Percentiles rank a stretch among this genome's conserved stretches.
phyloP scores from a whole-genome alignment of 1,284 basidiomycete species.

The Apiotrichum porosum region DNA sequence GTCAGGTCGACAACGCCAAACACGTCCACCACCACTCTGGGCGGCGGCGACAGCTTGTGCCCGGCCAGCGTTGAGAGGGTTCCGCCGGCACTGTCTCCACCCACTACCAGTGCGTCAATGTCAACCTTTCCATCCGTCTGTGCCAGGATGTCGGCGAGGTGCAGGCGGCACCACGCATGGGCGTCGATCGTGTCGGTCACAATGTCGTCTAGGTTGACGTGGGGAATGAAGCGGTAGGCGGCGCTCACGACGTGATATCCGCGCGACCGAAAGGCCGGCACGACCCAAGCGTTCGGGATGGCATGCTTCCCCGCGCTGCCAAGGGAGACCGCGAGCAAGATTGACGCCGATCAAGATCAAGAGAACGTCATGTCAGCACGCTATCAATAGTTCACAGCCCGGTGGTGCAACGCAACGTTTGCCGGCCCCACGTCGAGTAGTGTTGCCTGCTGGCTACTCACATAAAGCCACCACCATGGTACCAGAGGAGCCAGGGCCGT shows the following conservation, averaged over 20 bases:
- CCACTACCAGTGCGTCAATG: conserved; percentile 19
- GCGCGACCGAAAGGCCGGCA: conserved; percentile 15
- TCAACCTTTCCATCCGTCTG: conserved; percentile 8
- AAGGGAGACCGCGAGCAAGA: no score
- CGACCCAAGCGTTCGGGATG: conserved; percentile 21
- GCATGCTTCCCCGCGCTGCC: conserved; percentile 19
- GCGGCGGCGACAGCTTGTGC: neutral
- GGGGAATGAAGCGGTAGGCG: conserved; percentile 25
- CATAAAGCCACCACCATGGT: conserved; percentile 23
- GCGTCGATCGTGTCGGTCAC: conserved; percentile 20
- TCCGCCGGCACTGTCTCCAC: conserved; percentile 33
- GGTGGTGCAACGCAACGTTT: no score
- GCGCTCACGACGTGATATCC: conserved; percentile 26
- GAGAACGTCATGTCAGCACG: no score
- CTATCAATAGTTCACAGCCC: no score
- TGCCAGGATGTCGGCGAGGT: conserved; percentile 4
- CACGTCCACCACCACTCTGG: conserved; percentile 16
- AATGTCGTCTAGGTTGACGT: conserved; percentile 20
- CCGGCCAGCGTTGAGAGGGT: conserved; percentile 2
- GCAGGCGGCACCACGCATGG: conserved; percentile 16
- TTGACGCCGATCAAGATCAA: no score
- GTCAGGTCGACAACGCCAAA: conserved; percentile 24
- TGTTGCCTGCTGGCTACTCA: neutral
- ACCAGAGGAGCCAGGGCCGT: conserved; percentile 29
- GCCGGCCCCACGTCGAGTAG: no score